Evolutionary conservation across 1,284 basidiomycete species (phyloP).

Genomic region (Phellinidium pouzarii): DNA sequence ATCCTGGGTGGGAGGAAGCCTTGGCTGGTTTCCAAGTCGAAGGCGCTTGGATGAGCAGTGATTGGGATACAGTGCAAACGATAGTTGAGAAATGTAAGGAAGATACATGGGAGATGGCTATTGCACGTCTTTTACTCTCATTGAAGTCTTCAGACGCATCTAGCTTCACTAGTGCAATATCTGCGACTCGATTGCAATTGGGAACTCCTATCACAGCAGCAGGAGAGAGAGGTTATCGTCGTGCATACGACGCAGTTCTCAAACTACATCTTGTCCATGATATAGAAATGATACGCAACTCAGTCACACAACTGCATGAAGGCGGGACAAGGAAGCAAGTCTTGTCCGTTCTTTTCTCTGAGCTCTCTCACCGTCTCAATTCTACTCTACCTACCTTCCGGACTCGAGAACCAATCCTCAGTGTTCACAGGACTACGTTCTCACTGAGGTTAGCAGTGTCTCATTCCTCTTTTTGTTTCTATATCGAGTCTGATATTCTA

Average conservation of each 20-base stretch:
- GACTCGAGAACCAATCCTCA: slow-evolving; percentile 86
- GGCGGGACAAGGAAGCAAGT: slow-evolving; percentile 22
- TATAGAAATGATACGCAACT: slow-evolving; percentile 69
- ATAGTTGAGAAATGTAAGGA: slow-evolving; percentile 47
- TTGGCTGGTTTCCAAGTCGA: slow-evolving; percentile 87
- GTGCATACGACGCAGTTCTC: slow-evolving; percentile 83
- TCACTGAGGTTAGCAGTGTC: slow-evolving; percentile 52
- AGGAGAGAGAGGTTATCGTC: slow-evolving; percentile 74
- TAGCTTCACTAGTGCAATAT: slow-evolving; percentile 47
- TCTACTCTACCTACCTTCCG: slow-evolving; percentile 87
- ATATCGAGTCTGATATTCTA: background rate
- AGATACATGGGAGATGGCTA: slow-evolving; percentile 60
- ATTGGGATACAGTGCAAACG: slow-evolving; percentile 78
- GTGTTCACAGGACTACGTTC: slow-evolving; percentile 85
- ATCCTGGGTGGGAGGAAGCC: slow-evolving; percentile 78
- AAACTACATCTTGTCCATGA: slow-evolving; percentile 89
- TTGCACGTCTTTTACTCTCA: slow-evolving; percentile 79
- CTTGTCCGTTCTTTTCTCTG: slow-evolving; percentile 38
- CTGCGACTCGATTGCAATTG: slow-evolving; percentile 66
- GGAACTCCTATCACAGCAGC: slow-evolving; percentile 80
- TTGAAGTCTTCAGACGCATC: slow-evolving; percentile 53
- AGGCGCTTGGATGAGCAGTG: slow-evolving; percentile 92
- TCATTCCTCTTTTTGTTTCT: slow-evolving; percentile 1
- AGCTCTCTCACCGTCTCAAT: slow-evolving; percentile 60
- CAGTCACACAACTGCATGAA: slow-evolving; percentile 24